phyloP scores from a whole-genome alignment of 108 stramenopile genomes.

The Stephanodiscus minutulus region DNA sequence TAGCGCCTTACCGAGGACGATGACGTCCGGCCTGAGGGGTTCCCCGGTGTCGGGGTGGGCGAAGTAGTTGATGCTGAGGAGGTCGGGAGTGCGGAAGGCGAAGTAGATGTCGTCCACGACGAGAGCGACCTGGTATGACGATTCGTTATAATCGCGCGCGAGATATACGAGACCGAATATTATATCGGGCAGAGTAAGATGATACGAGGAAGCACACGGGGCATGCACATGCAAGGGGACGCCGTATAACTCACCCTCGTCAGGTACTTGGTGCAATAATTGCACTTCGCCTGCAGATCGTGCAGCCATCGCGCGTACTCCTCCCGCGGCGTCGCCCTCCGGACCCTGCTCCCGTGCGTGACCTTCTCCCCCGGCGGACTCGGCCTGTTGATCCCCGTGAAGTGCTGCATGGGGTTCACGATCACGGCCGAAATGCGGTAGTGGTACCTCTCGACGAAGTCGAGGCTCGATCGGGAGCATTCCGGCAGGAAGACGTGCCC shows the following conservation, averaged over 20 bases:
- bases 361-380: conserved; percentile 67
- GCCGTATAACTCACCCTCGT: conserved; percentile 33
- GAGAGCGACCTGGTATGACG: conserved; percentile 13
- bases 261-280: conserved; percentile 63
- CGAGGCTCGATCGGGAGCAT: conserved; percentile 34
- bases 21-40: conserved; percentile 50
- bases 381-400: conserved; percentile 56
- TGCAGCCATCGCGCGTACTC: conserved; percentile 57
- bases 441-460: conserved; percentile 60
- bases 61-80: conserved; percentile 52
- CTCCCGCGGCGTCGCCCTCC: conserved; percentile 22
- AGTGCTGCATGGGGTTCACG: conserved; percentile 67
- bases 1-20: conserved; percentile 55
- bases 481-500: conserved; percentile 56
- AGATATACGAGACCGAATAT: too few relatives aligned
- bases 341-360: conserved; percentile 24
- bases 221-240: not conserved
- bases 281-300: conserved; percentile 51
- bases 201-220: not conserved
- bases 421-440: conserved; percentile 61
- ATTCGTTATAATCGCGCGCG: too few relatives aligned
- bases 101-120: conserved; percentile 64
- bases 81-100: conserved; percentile 59
- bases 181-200: too few relatives aligned
- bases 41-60: conserved; percentile 46